phyloP scores from a whole-genome alignment of 140 eudicot species.

The Ambrosia hybrid region DNA sequence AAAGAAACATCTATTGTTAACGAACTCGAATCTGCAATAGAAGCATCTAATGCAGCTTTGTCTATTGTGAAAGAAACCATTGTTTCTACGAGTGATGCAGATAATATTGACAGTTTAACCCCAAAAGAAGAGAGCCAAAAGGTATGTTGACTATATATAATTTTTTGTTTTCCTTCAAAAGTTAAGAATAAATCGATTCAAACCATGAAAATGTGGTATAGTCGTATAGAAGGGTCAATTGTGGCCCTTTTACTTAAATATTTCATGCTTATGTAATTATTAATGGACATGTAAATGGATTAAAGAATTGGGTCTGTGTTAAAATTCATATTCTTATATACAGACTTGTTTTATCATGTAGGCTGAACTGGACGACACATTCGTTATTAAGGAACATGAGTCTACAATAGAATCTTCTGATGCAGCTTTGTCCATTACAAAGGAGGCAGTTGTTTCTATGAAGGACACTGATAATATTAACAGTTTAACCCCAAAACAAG shows the following conservation, averaged over 20 bases:
- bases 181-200: neutral
- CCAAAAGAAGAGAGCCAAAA: slow-evolving; percentile 37
- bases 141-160: slow-evolving; percentile 16
- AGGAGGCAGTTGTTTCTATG: slow-evolving; percentile 60
- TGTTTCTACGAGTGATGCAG: slow-evolving; percentile 58
- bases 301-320: slow-evolving; percentile 1
- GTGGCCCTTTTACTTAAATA: neutral
- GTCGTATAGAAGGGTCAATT: neutral
- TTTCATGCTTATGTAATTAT: neutral
- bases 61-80: slow-evolving; percentile 57
- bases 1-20: slow-evolving; percentile 46
- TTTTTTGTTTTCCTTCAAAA: neutral
- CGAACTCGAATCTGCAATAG: slow-evolving; percentile 65
- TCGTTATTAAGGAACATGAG: slow-evolving; percentile 58
- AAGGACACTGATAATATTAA: slow-evolving; percentile 61
- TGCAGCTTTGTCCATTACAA: slow-evolving; percentile 57
- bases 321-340: slow-evolving; percentile 4
- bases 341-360: slow-evolving; percentile 17
- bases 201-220: neutral
- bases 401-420: slow-evolving; percentile 67
- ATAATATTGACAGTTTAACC: slow-evolving; percentile 49
- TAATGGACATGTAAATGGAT: neutral
- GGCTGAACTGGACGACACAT: slow-evolving; percentile 33
- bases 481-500: slow-evolving; percentile 45
- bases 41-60: slow-evolving; percentile 67